Base-by-base conservation (phyloP, 768 basidiomycete species). In the Ramaria rubella region DNA sequence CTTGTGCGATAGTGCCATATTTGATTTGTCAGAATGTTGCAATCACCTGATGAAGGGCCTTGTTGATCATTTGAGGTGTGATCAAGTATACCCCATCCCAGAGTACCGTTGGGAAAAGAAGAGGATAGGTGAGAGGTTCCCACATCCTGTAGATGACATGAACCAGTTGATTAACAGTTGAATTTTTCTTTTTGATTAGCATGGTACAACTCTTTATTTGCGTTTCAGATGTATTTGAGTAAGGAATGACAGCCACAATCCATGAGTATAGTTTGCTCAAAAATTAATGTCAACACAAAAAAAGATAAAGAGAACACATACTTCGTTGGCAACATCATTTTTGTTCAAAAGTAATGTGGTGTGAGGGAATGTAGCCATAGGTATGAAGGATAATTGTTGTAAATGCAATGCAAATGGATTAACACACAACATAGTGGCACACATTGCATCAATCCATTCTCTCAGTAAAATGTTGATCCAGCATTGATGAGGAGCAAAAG, bases 61-160 rank as follows among this genome's bases (percentile, higher is more conserved):
- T 38, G n/a, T 11, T 11, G 11, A 11, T 11, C 11, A 38, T 11
- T 11, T 38, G 36, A n/a, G 36, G n/a, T n/a, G n/a, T n/a, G n/a
- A n/a, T n/a, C n/a, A n/a, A 74, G 74, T 0, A 68, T 9, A 0
- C 71, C 72, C 72, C 72, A 74, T 0, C 72, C 72, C 0, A 68
- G 59, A 74, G 55, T 0, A n/a, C n/a, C n/a, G n/a, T n/a, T n/a
- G n/a, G n/a, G n/a, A n/a, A n/a, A n/a, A n/a, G n/a, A n/a, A 74
- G 60, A 1, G 73, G 72, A 57, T 74, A 74, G 0, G 63, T 61
- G 0, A 75, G 57, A 0, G 73, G 72, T 50, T 75, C 73, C 69
- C 70, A 74, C 7, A 71, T 44, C 0, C 66, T 62, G 30, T 69
- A 70, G 11, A 64, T n/a, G n/a, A n/a, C n/a, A 0, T 68, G 52